Conservation (phyloP, 139 green algal genomes). For the Chlorella sp. region DNA sequence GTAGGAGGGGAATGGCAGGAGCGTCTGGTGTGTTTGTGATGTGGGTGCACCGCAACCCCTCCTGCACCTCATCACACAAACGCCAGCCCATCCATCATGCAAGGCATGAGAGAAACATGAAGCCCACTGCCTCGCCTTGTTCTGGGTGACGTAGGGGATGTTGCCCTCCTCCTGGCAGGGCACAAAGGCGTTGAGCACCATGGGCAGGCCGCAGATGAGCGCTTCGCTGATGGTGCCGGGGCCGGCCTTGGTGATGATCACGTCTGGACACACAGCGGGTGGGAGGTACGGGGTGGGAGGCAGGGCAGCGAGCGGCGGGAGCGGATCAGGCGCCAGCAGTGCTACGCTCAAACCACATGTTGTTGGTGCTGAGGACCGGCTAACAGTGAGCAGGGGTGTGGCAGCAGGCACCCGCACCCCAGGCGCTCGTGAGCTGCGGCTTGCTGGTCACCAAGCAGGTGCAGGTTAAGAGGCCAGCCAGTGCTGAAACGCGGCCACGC, state of each 20-base stretch:
- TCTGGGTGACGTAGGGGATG: slow-evolving; percentile 91
- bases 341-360: background rate
- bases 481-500: no score
- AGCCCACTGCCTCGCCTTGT: slow-evolving; percentile 10
- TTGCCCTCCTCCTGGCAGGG: slow-evolving; percentile 98
- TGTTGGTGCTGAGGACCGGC: no score
- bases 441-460: no score
- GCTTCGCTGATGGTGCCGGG: slow-evolving; percentile 97
- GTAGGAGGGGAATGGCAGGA: no score
- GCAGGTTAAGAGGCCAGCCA: no score
- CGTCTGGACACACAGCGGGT: no score
- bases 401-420: no score
- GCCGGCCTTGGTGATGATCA: slow-evolving; percentile 84
- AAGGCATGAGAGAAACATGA: background rate
- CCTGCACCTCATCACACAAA: no score
- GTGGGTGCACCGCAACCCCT: no score
- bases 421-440: no score
- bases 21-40: no score
- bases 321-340: background rate
- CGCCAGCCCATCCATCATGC: background rate
- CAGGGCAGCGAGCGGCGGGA: no score
- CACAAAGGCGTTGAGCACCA: slow-evolving; percentile 97
- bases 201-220: slow-evolving; percentile 93
- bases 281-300: background rate
- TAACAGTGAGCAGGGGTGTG: background rate